These are phyloP conservation scores for Fusarium equiseti DNA, from an alignment of 2,329 filamentous ascomycete species.

Conservation along the genomic window DNA sequence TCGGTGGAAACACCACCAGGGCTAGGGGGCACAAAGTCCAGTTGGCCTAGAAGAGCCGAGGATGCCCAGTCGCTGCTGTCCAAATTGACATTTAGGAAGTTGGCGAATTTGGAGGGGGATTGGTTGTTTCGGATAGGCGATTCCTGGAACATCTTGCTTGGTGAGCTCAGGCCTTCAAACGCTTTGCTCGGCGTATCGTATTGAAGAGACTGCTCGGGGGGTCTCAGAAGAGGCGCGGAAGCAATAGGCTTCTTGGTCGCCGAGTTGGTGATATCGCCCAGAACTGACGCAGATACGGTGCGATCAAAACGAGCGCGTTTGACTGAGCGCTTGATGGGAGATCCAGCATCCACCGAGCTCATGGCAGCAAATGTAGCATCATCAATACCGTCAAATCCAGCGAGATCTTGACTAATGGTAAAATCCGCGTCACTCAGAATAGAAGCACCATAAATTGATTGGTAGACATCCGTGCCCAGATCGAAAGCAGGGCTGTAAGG, in stretches of 20 bases:
- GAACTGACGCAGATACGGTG: conserved; percentile 70
- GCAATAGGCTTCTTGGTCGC: conserved; percentile 64
- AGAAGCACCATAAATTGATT: conserved; percentile 60
- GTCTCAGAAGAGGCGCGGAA: conserved; percentile 64
- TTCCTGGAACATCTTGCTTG: conserved; percentile 62
- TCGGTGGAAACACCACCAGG: conserved; percentile 66
- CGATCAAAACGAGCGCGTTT: conserved; percentile 73
- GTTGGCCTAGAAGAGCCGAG: conserved; percentile 48
- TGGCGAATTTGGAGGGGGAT: conserved; percentile 66
- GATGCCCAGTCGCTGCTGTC: conserved; percentile 56
- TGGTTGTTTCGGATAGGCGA: conserved; percentile 50
- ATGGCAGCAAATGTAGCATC: conserved; percentile 54
- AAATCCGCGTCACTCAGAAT: conserved; percentile 65
- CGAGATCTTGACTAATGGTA: conserved; percentile 69
- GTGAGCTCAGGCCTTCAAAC: conserved; percentile 67
- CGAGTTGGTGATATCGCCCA: conserved; percentile 70
- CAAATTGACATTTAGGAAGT: conserved; percentile 51
- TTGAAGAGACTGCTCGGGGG: conserved; percentile 56
- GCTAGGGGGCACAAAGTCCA: conserved; percentile 59
- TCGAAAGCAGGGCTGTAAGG: conserved; percentile 77
- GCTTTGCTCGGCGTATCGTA: conserved; percentile 70
- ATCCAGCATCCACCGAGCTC: conserved; percentile 66
- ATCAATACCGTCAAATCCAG: conserved; percentile 47
- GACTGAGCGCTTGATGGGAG: conserved; percentile 73
- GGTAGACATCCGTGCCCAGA: conserved; percentile 68